phyloP scores from a whole-genome alignment of 108 stramenopile genomes.

The Nitzschia sp. region DNA sequence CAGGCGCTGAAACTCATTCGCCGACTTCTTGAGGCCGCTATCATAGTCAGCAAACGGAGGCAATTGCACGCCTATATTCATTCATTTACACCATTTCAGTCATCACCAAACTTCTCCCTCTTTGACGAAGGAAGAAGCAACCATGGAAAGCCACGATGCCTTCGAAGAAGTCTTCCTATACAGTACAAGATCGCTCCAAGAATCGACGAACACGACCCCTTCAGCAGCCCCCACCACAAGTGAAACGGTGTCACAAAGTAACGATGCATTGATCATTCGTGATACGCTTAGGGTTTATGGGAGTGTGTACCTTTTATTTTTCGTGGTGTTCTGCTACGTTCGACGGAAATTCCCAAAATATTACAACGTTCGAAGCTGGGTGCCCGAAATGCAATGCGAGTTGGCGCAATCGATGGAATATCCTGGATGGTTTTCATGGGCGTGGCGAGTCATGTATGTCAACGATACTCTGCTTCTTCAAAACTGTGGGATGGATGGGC shows the following conservation, averaged over 20 bases:
- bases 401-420: conserved; percentile 45
- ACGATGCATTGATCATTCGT: conserved; percentile 33
- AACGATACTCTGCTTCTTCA: conserved; percentile 47
- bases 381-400: conserved; percentile 32
- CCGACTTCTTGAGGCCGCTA: too few relatives aligned
- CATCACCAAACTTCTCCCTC: too few relatives aligned
- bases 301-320: conserved; percentile 38
- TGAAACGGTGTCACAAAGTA: neutral
- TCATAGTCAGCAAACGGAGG: too few relatives aligned
- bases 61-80: too few relatives aligned
- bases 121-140: too few relatives aligned
- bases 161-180: too few relatives aligned
- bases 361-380: conserved; percentile 58
- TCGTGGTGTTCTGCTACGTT: conserved; percentile 43
- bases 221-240: neutral
- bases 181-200: neutral
- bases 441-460: conserved; percentile 45
- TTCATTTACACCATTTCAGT: too few relatives aligned
- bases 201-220: neutral
- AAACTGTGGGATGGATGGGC: conserved; percentile 51
- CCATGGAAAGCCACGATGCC: too few relatives aligned
- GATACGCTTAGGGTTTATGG: conserved; percentile 52
- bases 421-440: conserved; percentile 52
- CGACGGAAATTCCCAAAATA: conserved; percentile 39
- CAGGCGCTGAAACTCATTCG: too few relatives aligned